Percentiles rank a stretch among this genome's conserved stretches.
phyloP scores from a whole-genome alignment of 176 grass and related monocot species.

The Musa schizocarpa region DNA sequence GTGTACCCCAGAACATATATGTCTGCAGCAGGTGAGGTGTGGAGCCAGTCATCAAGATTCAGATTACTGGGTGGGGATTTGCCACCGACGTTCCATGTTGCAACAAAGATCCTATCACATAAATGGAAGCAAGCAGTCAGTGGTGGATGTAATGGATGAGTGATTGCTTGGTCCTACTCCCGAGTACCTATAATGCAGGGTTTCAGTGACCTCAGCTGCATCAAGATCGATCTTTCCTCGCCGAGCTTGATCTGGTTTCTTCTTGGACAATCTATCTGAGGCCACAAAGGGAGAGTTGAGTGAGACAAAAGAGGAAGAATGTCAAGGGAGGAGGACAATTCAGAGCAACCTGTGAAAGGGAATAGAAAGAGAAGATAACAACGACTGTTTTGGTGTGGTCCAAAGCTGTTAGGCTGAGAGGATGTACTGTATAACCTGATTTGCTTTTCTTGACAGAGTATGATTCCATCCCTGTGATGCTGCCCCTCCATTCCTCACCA shows the following conservation, averaged over 20 bases:
- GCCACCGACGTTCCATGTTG: slow-evolving; percentile 97
- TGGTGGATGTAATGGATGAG: neutral
- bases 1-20: slow-evolving; percentile 87
- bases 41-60: slow-evolving; percentile 97
- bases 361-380: slow-evolving; percentile 14
- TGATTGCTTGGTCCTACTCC: neutral
- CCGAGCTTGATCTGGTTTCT: slow-evolving; percentile 42
- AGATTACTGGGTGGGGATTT: slow-evolving; percentile 65
- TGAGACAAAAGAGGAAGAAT: slow-evolving; percentile 20
- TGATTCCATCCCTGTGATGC: slow-evolving; percentile 62
- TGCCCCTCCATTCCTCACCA: slow-evolving; percentile 72
- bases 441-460: slow-evolving; percentile 84
- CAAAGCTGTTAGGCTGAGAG: slow-evolving; percentile 15
- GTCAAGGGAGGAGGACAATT: slow-evolving; percentile 1
- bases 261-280: slow-evolving; percentile 54
- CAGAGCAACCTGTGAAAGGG: neutral
- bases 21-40: slow-evolving; percentile 82
- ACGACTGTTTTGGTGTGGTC: slow-evolving; percentile 2
- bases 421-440: slow-evolving; percentile 45
- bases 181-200: slow-evolving; percentile 65
- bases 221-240: slow-evolving; percentile 87
- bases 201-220: slow-evolving; percentile 75
- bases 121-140: slow-evolving; percentile 10
- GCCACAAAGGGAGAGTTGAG: neutral
- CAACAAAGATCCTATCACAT: slow-evolving; percentile 79